These are phyloP conservation scores for Volvox reticuliferus DNA, from an alignment of 139 green algal genomes.

Conservation along the genomic window DNA sequence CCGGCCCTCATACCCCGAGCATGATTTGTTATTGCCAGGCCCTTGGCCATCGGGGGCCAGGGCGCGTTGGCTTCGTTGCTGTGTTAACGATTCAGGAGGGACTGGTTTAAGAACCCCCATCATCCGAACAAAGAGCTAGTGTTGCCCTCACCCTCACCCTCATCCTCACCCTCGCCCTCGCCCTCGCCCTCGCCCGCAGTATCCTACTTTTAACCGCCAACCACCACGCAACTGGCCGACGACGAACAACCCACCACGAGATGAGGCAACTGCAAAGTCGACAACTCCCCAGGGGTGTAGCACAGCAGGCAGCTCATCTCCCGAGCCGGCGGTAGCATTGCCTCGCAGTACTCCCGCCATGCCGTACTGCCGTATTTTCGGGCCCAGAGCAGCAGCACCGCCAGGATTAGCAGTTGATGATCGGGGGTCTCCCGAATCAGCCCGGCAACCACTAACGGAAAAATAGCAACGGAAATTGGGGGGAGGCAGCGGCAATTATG, in stretches of 20 bases:
- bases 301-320: slow-evolving; percentile 37
- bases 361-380: slow-evolving; percentile 24
- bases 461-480: neutral
- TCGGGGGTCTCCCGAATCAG: slow-evolving; percentile 1
- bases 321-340: neutral
- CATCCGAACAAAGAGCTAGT: too few relatives aligned
- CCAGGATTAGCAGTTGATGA: slow-evolving; percentile 29
- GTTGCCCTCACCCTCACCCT: too few relatives aligned
- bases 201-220: neutral
- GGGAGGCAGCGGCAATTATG: too few relatives aligned
- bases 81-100: too few relatives aligned
- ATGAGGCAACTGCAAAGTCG: slow-evolving; percentile 37
- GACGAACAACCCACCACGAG: slow-evolving; percentile 17
- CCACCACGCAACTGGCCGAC: neutral
- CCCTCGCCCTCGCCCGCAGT: too few relatives aligned
- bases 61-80: too few relatives aligned
- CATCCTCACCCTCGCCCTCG: too few relatives aligned
- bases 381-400: slow-evolving; percentile 35
- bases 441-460: neutral
- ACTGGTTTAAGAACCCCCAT: too few relatives aligned
- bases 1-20: too few relatives aligned
- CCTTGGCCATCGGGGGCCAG: too few relatives aligned
- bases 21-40: too few relatives aligned
- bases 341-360: slow-evolving; percentile 31
- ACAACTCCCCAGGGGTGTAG: slow-evolving; percentile 26